Conservation (phyloP, 257 asterid genomes). For the Solanum bulbocastanum region DNA sequence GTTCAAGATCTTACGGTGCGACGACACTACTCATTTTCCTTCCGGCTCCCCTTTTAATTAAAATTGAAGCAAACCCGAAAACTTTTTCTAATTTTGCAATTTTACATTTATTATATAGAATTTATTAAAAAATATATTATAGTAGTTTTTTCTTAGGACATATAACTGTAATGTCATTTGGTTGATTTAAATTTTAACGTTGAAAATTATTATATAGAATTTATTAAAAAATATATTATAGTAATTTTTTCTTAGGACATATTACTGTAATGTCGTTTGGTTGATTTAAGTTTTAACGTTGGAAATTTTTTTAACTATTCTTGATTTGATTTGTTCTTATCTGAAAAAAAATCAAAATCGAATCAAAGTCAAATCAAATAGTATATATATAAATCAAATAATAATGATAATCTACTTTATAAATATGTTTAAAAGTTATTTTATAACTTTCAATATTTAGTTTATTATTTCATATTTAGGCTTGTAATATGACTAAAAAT, state of each 20-base stretch:
- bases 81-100: not conserved
- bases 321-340: not conserved
- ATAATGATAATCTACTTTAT: not conserved
- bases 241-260: not conserved
- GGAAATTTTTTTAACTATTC: too few relatives aligned
- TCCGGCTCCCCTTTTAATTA: not conserved
- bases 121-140: too few relatives aligned
- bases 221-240: too few relatives aligned
- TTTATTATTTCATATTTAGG: not conserved
- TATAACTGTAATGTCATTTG: not conserved
- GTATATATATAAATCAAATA: too few relatives aligned
- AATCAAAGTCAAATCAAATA: too few relatives aligned
- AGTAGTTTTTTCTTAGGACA: not conserved
- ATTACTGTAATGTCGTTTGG: not conserved
- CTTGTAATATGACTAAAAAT: not conserved
- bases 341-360: accelerated
- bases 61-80: not conserved
- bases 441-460: not conserved
- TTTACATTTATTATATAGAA: not conserved
- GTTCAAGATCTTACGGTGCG: not conserved
- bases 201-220: not conserved
- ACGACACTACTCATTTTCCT: not conserved
- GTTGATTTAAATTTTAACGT: not conserved
- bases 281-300: not conserved
- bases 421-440: not conserved